Percentiles rank a stretch among this genome's conserved stretches.
Conservation (phyloP, 148 eudicot genomes). For the Pouteria glomerata region DNA sequence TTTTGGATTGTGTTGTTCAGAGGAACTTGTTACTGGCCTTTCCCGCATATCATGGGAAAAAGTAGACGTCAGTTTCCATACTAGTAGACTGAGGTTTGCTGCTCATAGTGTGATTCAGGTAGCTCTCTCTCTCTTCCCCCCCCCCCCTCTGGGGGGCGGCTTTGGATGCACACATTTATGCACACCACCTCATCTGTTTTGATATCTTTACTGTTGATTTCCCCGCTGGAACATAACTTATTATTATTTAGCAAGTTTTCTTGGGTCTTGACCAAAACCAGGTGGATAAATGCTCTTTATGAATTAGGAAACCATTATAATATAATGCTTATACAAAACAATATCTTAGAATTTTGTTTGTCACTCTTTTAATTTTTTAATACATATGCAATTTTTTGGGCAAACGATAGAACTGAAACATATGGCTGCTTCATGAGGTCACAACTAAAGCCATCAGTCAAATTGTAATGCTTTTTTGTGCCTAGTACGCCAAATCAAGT, state of each 20-base stretch:
- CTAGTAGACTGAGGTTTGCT: constrained; percentile 59
- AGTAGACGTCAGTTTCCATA: constrained; percentile 94
- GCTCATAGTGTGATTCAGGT: constrained; percentile 99
- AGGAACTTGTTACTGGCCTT: constrained; percentile 76
- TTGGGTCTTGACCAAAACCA: too few species aligned
- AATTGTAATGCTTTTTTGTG: background rate
- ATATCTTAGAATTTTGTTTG: background rate
- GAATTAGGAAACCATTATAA: background rate
- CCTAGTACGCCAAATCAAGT: background rate
- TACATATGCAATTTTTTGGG: background rate
- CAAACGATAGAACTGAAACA: background rate
- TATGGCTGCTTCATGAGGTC: background rate
- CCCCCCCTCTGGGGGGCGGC: background rate
- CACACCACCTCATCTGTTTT: background rate
- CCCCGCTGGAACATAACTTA: too few species aligned
- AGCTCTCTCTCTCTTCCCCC: constrained; percentile 13
- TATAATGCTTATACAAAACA: background rate
- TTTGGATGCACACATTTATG: background rate
- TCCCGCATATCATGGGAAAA: constrained; percentile 93
- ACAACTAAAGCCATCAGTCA: background rate
- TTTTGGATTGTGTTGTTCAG: constrained; percentile 32
- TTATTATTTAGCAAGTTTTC: too few species aligned
- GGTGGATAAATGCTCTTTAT: background rate
- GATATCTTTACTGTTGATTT: background rate
- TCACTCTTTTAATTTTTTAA: background rate